Evolutionary conservation across 2,329 filamentous ascomycete genomes (phyloP).

Genomic region (Epichloe typhina): DNA sequence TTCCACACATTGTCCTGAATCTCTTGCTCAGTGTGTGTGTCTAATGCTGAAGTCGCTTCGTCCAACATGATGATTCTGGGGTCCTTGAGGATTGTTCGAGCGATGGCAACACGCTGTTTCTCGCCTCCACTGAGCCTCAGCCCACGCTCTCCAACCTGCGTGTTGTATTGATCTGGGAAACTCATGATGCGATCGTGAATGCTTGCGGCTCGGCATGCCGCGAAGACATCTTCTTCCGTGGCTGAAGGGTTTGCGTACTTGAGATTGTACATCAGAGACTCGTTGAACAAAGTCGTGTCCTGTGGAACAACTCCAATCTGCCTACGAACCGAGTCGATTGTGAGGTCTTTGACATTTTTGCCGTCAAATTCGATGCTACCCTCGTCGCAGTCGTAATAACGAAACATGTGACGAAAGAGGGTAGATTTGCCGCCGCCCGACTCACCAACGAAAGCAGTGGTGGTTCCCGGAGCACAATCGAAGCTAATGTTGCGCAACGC

Average conservation of each 20-base stretch:
- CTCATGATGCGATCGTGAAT: slow-evolving; percentile 86
- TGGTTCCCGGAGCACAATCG: slow-evolving; percentile 76
- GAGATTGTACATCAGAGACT: slow-evolving; percentile 88
- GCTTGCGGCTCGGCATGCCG: slow-evolving; percentile 72
- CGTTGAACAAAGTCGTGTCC: slow-evolving; percentile 91
- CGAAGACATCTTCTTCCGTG: slow-evolving; percentile 68
- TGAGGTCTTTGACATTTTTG: slow-evolving; percentile 69
- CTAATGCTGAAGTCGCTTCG: slow-evolving; percentile 82
- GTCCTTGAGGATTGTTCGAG: slow-evolving; percentile 82
- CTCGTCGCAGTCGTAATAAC: slow-evolving; percentile 78
- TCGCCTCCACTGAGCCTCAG: slow-evolving; percentile 80
- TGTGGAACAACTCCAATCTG: slow-evolving; percentile 95
- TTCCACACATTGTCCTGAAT: slow-evolving; percentile 78
- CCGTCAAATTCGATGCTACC: slow-evolving; percentile 79
- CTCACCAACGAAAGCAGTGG: slow-evolving; percentile 90
- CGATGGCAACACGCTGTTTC: slow-evolving; percentile 88
- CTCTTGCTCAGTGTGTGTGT: slow-evolving; percentile 85
- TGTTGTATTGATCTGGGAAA: slow-evolving; percentile 79
- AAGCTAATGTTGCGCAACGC: slow-evolving; percentile 77
- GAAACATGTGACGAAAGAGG: slow-evolving; percentile 87
- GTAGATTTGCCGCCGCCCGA: slow-evolving; percentile 97
- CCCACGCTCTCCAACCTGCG: slow-evolving; percentile 83
- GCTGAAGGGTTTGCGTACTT: slow-evolving; percentile 75
- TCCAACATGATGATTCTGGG: slow-evolving; percentile 86
- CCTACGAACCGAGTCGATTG: slow-evolving; percentile 81